phyloP scores from a whole-genome alignment of 148 eudicot species.

The Vaccinium macrocarpon region DNA sequence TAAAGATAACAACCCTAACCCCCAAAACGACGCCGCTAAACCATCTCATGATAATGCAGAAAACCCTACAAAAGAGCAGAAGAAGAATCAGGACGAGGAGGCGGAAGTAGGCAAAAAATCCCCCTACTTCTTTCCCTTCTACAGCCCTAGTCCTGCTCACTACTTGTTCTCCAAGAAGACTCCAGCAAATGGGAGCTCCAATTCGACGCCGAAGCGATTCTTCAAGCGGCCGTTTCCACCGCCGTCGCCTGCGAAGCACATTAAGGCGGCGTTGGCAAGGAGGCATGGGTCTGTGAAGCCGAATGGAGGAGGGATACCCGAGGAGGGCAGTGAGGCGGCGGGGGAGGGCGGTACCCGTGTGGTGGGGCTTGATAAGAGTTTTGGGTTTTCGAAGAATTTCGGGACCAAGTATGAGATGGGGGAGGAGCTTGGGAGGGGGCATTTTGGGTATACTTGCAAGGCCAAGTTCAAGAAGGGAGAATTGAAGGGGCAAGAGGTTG shows the following conservation, averaged over 20 bases:
- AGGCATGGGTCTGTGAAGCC: constrained; percentile 58
- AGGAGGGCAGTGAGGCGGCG: constrained; percentile 31
- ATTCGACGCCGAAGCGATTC: constrained; percentile 52
- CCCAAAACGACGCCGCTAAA: not conserved
- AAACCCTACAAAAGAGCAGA: not conserved
- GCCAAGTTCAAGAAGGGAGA: constrained; percentile 70
- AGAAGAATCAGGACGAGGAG: not conserved
- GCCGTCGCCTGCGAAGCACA: constrained; percentile 81
- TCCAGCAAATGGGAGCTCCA: constrained; percentile 43
- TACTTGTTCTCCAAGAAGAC: constrained; percentile 61
- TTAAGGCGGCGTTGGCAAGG: constrained; percentile 48
- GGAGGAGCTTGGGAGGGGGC: constrained; percentile 80
- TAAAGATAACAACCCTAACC: not conserved
- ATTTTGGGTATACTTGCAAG: constrained; percentile 72
- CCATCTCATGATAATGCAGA: not conserved
- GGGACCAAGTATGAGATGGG: constrained; percentile 60
- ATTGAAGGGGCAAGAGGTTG: constrained; percentile 56
- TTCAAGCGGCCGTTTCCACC: constrained; percentile 56
- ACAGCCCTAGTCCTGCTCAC: constrained; percentile 65
- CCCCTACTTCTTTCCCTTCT: constrained; percentile 47
- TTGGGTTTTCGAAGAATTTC: constrained; percentile 61
- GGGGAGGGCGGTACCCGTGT: constrained; percentile 2
- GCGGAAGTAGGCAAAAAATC: constrained; percentile 34
- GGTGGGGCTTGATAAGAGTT: constrained; percentile 51
- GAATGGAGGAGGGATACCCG: constrained; percentile 32